Conservation (phyloP, 768 basidiomycete genomes). For the Russula emetica region DNA sequence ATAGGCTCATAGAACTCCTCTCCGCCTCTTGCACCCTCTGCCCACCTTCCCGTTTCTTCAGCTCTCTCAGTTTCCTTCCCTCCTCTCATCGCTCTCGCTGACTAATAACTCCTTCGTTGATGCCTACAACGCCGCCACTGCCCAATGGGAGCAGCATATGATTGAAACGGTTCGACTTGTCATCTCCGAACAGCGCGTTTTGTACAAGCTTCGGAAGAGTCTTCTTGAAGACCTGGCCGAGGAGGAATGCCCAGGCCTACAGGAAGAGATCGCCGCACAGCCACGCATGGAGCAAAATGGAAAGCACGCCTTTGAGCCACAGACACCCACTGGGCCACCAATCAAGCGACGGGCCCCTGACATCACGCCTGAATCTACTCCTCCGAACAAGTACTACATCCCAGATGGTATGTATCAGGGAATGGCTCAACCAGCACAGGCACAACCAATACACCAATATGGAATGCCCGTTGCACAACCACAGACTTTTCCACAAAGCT, state of each 20-base stretch:
- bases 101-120: constrained; percentile 53
- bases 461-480: constrained; percentile 20
- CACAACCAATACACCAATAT: constrained; percentile 18
- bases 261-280: constrained; percentile 53
- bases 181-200: constrained; percentile 53
- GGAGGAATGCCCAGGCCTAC: constrained; percentile 52
- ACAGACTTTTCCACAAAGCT: constrained; percentile 26
- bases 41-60: constrained; percentile 64
- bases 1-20: constrained; percentile 29
- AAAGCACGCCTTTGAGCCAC: constrained; percentile 14
- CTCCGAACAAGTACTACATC: constrained; percentile 27
- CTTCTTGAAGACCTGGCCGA: constrained; percentile 55
- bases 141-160: constrained; percentile 66
- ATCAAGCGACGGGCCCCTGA: constrained; percentile 27
- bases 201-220: constrained; percentile 58
- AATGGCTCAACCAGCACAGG: constrained; percentile 7
- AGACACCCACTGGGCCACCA: constrained; percentile 18
- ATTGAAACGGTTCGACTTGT: constrained; percentile 56
- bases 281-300: constrained; percentile 29
- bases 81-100: constrained; percentile 55
- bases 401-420: constrained; percentile 22
- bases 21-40: constrained; percentile 33
- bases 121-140: constrained; percentile 48
- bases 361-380: constrained; percentile 22
- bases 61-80: constrained; percentile 47